These are phyloP conservation scores for Xylaria digitata DNA, from an alignment of 2,329 filamentous ascomycete genomes.

Conservation along the genomic window DNA sequence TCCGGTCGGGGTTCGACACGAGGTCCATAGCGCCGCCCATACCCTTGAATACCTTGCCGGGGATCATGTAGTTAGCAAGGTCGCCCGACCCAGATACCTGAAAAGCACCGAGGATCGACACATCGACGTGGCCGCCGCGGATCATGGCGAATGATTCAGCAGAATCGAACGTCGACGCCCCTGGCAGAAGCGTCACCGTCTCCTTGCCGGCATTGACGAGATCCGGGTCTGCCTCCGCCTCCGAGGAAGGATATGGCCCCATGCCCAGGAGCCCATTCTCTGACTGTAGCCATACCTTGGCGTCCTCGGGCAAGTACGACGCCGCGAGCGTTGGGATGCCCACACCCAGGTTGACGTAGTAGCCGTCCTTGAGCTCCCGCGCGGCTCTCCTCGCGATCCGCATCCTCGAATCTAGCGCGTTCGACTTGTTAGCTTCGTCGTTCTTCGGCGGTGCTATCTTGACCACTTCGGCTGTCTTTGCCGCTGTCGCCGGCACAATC, in stretches of 20 bases:
- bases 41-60: conserved; percentile 87
- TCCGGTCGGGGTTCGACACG: conserved; percentile 75
- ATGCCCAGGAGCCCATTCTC: conserved; percentile 90
- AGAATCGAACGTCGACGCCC: conserved; percentile 81
- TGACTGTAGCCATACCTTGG: conserved; percentile 84
- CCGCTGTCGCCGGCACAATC: conserved; percentile 77
- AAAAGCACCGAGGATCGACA: conserved; percentile 84
- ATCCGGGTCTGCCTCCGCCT: conserved; percentile 78
- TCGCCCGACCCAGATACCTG: conserved; percentile 84
- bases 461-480: conserved; percentile 78
- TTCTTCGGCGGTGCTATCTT: conserved; percentile 63
- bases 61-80: conserved; percentile 90
- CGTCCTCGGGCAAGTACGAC: conserved; percentile 74
- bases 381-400: conserved; percentile 82
- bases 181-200: conserved; percentile 82
- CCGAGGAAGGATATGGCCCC: conserved; percentile 77
- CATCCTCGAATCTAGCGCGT: conserved; percentile 65
- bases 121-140: conserved; percentile 83
- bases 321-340: conserved; percentile 90
- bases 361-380: conserved; percentile 83
- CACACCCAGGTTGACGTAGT: conserved; percentile 83
- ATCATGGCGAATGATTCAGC: conserved; percentile 91
- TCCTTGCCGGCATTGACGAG: conserved; percentile 91
- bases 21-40: conserved; percentile 86
- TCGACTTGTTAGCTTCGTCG: conserved; percentile 33